Evolutionary conservation across 257 asterid genomes (phyloP).

Genomic region (Nicotiana tabacum): DNA sequence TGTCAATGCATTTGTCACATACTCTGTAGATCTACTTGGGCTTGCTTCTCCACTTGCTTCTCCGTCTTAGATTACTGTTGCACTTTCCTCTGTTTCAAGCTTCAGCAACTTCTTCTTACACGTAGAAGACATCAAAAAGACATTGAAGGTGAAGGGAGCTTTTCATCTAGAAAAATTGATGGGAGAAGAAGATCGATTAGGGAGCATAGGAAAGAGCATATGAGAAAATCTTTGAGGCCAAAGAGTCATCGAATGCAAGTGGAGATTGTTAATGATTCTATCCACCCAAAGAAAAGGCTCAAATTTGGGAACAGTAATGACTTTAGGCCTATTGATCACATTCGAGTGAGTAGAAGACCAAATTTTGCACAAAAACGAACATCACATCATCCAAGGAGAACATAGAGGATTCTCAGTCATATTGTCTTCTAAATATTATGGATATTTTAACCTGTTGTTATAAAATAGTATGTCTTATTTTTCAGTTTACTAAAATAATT

Average conservation of each 20-base stretch:
- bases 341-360: conserved; percentile 44
- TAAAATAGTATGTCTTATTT: no score
- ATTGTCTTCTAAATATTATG: no score
- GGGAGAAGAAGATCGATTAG: conserved; percentile 13
- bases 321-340: conserved; percentile 29
- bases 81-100: conserved; percentile 47
- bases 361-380: conserved; percentile 40
- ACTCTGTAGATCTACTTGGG: conserved; percentile 40
- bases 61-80: conserved; percentile 49
- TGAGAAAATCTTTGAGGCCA: conserved; percentile 58
- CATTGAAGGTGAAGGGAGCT: conserved; percentile 31
- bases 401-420: not conserved
- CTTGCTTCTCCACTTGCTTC: conserved; percentile 47
- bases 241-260: conserved; percentile 35
- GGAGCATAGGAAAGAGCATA: conserved; percentile 38
- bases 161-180: conserved; percentile 9
- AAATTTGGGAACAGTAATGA: conserved; percentile 17
- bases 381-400: conserved; percentile 20
- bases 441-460: no score
- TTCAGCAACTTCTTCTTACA: conserved; percentile 31
- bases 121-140: conserved; percentile 22
- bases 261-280: conserved; percentile 23
- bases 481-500: no score
- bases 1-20: conserved; percentile 58
- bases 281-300: conserved; percentile 19